phyloP scores from a whole-genome alignment of 1,284 basidiomycete genomes.

The Cutaneotrichosporon curvatum region DNA sequence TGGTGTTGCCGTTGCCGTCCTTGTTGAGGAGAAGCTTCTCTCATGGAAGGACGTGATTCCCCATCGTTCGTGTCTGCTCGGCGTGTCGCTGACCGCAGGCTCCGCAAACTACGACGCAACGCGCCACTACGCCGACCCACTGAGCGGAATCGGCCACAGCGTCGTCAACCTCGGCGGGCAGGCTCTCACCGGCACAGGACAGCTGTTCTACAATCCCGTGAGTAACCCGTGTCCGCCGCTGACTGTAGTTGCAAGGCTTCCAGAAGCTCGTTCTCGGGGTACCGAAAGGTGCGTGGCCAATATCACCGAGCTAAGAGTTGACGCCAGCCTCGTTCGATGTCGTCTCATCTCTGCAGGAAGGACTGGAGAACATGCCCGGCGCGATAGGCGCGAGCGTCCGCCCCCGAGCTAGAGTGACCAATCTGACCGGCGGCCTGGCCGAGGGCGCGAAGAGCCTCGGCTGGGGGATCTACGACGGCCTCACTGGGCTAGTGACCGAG shows the following conservation, averaged over 20 bases:
- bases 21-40: slow-evolving; percentile 50
- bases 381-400: slow-evolving; percentile 50
- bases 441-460: slow-evolving; percentile 48
- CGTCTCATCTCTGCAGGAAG: slow-evolving; percentile 49
- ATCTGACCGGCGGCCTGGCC: slow-evolving; percentile 49
- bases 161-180: slow-evolving; percentile 54
- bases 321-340: slow-evolving; percentile 41
- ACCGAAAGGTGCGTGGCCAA: slow-evolving; percentile 22
- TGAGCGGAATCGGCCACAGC: slow-evolving; percentile 44
- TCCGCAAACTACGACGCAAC: slow-evolving; percentile 53
- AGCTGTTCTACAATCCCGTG: slow-evolving; percentile 49
- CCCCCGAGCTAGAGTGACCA: slow-evolving; percentile 46
- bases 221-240: slow-evolving; percentile 19
- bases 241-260: slow-evolving; percentile 45
- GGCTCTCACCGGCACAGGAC: slow-evolving; percentile 47
- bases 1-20: slow-evolving; percentile 52
- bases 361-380: slow-evolving; percentile 50
- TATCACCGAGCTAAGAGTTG: neutral
- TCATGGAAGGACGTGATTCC: slow-evolving; percentile 49
- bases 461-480: slow-evolving; percentile 52
- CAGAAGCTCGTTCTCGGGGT: slow-evolving; percentile 50
- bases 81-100: slow-evolving; percentile 42
- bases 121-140: slow-evolving; percentile 14
- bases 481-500: slow-evolving; percentile 53
- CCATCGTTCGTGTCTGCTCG: slow-evolving; percentile 52